Evolutionary conservation across 768 basidiomycete genomes (phyloP).

Genomic region (Lentinula guzmanii): DNA sequence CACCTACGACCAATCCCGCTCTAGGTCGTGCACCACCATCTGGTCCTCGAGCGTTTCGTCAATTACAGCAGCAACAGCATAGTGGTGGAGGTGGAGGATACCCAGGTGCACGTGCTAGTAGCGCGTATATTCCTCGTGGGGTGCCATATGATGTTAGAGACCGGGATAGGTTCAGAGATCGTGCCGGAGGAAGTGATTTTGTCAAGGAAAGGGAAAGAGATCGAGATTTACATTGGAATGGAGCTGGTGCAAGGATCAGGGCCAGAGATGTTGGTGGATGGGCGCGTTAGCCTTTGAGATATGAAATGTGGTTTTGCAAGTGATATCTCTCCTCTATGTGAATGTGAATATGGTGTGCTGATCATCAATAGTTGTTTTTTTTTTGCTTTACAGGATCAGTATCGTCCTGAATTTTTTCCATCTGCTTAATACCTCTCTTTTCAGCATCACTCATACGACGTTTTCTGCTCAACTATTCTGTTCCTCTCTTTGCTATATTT

Average conservation of each 20-base stretch:
- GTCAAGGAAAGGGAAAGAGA: neutral
- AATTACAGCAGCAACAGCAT: neutral
- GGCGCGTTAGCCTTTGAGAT: neutral
- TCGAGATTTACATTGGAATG: neutral
- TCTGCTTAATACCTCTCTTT: too few species aligned
- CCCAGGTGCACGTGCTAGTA: neutral
- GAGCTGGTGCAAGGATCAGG: neutral
- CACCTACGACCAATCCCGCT: neutral
- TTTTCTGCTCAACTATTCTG: neutral
- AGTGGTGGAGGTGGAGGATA: neutral
- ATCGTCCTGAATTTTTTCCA: too few species aligned
- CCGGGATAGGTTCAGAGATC: neutral
- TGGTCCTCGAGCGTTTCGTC: conserved; percentile 5
- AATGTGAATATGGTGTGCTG: neutral
- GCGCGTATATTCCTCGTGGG: neutral
- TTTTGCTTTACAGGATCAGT: too few species aligned
- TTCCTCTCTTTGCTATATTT: neutral
- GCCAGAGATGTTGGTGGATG: neutral
- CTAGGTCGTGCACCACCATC: conserved; percentile 1
- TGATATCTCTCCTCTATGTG: neutral
- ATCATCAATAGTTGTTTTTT: neutral
- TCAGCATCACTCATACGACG: too few species aligned
- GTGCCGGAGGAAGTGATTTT: neutral
- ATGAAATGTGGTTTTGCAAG: neutral
- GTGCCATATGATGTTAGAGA: neutral